A percentile compares a stretch with the other conserved stretches of the same genome.
phyloP scores from a whole-genome alignment of 495 filamentous ascomycete genomes.

The Penicillium paxilli region DNA sequence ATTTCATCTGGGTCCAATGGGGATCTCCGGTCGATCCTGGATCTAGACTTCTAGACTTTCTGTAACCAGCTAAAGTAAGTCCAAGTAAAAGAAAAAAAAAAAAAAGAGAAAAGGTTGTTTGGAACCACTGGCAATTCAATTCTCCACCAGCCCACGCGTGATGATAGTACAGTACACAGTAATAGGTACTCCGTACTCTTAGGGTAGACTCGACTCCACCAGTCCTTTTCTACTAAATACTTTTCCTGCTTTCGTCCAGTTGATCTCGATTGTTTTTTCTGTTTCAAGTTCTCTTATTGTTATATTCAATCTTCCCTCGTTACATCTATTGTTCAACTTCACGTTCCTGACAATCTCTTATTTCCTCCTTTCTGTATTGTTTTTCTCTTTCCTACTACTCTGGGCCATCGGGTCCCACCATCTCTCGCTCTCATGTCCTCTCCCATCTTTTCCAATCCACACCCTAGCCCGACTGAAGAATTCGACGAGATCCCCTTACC shows the following conservation, averaged over 20 bases:
- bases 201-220: not conserved
- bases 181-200: too few relatives aligned
- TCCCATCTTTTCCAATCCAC: slow-evolving; percentile 13
- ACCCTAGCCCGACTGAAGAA: slow-evolving; percentile 29
- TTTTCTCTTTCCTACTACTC: not conserved
- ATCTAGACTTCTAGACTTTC: slow-evolving; percentile 1
- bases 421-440: slow-evolving; percentile 21
- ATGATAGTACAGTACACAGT: too few relatives aligned
- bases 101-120: too few relatives aligned
- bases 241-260: not conserved
- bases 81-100: too few relatives aligned
- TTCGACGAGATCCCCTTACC: slow-evolving; percentile 24
- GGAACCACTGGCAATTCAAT: too few relatives aligned
- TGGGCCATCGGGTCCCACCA: not conserved
- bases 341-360: too few relatives aligned
- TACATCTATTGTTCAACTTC: too few relatives aligned
- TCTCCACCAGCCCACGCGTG: too few relatives aligned
- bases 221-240: not conserved
- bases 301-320: too few relatives aligned
- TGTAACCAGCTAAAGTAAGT: not conserved
- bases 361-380: not conserved
- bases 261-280: too few relatives aligned
- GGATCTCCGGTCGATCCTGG: slow-evolving; percentile 1
- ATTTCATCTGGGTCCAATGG: slow-evolving; percentile 1
- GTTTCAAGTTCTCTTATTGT: too few relatives aligned